Base-by-base conservation (phyloP, 2,329 filamentous ascomycete genomes). In the Aspergillus eucalypticola region DNA sequence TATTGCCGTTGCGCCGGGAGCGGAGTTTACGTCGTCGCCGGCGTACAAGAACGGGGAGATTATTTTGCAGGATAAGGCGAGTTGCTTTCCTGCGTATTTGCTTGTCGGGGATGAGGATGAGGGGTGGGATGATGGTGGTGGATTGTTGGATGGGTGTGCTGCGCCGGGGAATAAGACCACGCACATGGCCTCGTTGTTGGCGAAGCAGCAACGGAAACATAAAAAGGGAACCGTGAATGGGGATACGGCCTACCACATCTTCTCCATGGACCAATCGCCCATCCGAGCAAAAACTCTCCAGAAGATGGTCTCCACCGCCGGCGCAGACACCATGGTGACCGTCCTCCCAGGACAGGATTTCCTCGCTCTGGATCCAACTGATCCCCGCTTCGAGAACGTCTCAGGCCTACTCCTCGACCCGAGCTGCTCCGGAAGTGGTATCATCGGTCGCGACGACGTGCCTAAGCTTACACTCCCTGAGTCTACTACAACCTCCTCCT, bases 151-250 rank as follows among this genome's bases (percentile, higher is more conserved):
- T 75, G 91, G 91, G 0, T 98, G 94, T 73, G 91, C 95, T 0
- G 95, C 95, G 0, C 95, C 95, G 1, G 95, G 95, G 5, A 99
- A 99, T 76, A 99, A 99, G 78, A 98, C 95, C 1, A 98, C 94
- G 7, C 95, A 98, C 74, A 78, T 96, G 50, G 92, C 93, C 0
- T 90, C 92, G 2, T 86, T 97, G 4, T 71, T 46, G n/a, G n/a
- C 23, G 5, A 38, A 39, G 6, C 27, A 21, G 2, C n/a, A 19
- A 3, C 67, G 67, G 56, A 59, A 61, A 7, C 41, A 59, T 10
- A 61, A 73, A 71, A 19, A 68, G 29, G 65, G 60, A 56, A 58
- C 13, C 6, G 32, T 62, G 67, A 29, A n/a, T n/a, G n/a, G n/a
- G n/a, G n/a, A n/a, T n/a, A n/a, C n/a, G n/a, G n/a, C 48, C 44